Percentiles rank a stretch among this genome's conserved stretches.
phyloP scores from a whole-genome alignment of 495 filamentous ascomycete species.

The Podospora bellae-mahoneyi region DNA sequence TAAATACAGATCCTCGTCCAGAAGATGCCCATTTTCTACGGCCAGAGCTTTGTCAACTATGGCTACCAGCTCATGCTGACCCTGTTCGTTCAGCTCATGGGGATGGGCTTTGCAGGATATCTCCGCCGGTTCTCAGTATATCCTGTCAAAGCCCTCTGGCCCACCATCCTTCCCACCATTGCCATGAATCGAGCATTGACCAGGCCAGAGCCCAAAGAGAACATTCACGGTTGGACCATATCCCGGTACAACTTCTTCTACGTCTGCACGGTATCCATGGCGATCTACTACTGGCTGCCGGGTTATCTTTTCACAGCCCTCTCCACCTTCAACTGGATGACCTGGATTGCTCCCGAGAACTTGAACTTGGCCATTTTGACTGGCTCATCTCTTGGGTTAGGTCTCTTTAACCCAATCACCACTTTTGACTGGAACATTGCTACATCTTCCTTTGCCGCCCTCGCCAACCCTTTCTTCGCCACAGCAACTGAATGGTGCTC shows the following conservation, averaged over 20 bases:
- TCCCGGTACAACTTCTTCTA: slow-evolving; percentile 41
- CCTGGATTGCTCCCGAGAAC: slow-evolving; percentile 39
- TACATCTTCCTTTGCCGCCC: slow-evolving; percentile 32
- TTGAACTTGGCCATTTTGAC: slow-evolving; percentile 33
- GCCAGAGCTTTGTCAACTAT: slow-evolving; percentile 26
- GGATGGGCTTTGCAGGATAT: slow-evolving; percentile 47
- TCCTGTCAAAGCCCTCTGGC: slow-evolving; percentile 34
- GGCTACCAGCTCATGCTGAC: slow-evolving; percentile 41
- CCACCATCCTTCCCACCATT: slow-evolving; percentile 30
- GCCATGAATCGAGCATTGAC: slow-evolving; percentile 35
- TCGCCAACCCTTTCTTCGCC: slow-evolving; percentile 36
- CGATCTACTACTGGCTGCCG: slow-evolving; percentile 40
- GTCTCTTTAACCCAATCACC: slow-evolving; percentile 35
- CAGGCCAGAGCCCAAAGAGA: slow-evolving; percentile 24
- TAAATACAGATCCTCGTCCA: slow-evolving; percentile 28
- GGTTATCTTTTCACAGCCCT: slow-evolving; percentile 39
- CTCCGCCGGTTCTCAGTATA: slow-evolving; percentile 50
- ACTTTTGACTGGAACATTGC: slow-evolving; percentile 38
- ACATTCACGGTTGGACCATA: slow-evolving; percentile 39
- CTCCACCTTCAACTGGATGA: slow-evolving; percentile 42
- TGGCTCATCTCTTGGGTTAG: slow-evolving; percentile 28
- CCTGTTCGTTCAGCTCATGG: slow-evolving; percentile 41
- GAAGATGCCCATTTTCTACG: slow-evolving; percentile 27
- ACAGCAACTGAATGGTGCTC: slow-evolving; percentile 32
- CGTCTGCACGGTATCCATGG: slow-evolving; percentile 29